Evolutionary conservation across 2,329 filamentous ascomycete genomes (phyloP), one percentile per base, ranked within the genome.

Genomic region (Fusarium fracticaudum): DNA sequence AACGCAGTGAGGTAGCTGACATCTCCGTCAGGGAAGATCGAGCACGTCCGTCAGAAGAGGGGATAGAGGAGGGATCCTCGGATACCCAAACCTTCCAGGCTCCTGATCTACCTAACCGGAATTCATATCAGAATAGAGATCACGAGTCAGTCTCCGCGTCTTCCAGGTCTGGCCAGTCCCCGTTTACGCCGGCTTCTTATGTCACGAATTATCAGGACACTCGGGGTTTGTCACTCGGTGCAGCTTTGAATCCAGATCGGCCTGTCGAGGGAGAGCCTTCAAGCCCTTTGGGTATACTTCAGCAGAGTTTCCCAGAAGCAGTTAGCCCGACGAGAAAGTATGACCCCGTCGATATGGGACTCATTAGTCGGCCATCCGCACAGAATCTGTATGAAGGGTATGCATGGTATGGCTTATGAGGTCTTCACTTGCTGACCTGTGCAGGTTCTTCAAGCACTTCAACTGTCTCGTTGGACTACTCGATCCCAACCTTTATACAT

Each of bases 31-130:
- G n/a, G 7, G 22, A 44, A 14, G 31, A 14, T 1, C 12, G 6
- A 6, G 2, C 3, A 6, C 18, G 11, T 1, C 29, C n/a, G 6
- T 0, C 0, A 5, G 26, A 37, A 26, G n/a, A 14, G 6, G 0
- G 0, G 1, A 13, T 29, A 0, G 51, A 55, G 0, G 24, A 40
- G 1, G 24, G 20, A 22, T 15, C 13, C 20, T 40, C 33, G 3
- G 35, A 55, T 10, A 29, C 20, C 0, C 35, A 55, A n/a, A 2
- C 5, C 6, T n/a, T 14, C 11, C 61, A 35, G 4, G 8, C 22
- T 1, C 14, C 14, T 4, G 14, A 15, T 6, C 17, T 24, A 13
- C 24, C 8, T 13, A 2, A 5, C 15, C 4, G 26, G 17, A 24
- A 22, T 15, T 33, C 53, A 1, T 57, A 44, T 15, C 31, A 66